These are phyloP conservation scores for Poa annua DNA, from an alignment of 176 grass and related monocot species.

Conservation along the genomic window DNA sequence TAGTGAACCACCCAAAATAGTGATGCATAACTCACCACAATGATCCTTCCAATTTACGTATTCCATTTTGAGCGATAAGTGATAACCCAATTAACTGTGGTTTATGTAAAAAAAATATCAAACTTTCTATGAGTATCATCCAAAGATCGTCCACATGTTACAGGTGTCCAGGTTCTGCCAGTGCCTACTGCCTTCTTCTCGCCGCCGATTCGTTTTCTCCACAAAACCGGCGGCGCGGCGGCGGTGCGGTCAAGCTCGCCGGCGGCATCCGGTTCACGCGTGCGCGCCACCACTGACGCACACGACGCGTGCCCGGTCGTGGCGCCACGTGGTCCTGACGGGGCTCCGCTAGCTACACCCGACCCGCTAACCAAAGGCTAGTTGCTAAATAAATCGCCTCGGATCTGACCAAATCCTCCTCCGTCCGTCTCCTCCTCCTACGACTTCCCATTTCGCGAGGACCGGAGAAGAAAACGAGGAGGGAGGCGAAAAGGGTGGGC, in stretches of 20 bases:
- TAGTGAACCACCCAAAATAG: too few species aligned
- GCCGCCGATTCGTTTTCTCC: neutral
- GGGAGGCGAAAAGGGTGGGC: neutral
- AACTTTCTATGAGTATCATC: too few species aligned
- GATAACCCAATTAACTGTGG: too few species aligned
- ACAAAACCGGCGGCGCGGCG: neutral
- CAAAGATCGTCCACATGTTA: neutral
- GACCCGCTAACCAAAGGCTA: conserved; percentile 32
- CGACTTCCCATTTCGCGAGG: conserved; percentile 32
- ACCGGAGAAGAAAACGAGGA: conserved; percentile 8
- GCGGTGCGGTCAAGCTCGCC: neutral
- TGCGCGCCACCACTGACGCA: neutral
- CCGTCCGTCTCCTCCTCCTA: conserved; percentile 23
- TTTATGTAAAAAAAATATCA: too few species aligned
- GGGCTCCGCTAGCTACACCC: conserved; percentile 24
- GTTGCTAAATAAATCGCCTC: conserved; percentile 46
- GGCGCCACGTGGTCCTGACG: conserved; percentile 25
- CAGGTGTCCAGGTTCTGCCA: neutral
- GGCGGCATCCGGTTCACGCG: neutral
- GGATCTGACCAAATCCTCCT: conserved; percentile 53
- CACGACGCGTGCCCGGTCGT: conserved; percentile 42
- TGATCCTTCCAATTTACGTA: too few species aligned
- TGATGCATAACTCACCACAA: too few species aligned
- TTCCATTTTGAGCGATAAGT: too few species aligned
- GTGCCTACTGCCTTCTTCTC: too few species aligned